Conservation (phyloP, 2,329 filamentous ascomycete species). For the Hymenoscyphus fraxineus region DNA sequence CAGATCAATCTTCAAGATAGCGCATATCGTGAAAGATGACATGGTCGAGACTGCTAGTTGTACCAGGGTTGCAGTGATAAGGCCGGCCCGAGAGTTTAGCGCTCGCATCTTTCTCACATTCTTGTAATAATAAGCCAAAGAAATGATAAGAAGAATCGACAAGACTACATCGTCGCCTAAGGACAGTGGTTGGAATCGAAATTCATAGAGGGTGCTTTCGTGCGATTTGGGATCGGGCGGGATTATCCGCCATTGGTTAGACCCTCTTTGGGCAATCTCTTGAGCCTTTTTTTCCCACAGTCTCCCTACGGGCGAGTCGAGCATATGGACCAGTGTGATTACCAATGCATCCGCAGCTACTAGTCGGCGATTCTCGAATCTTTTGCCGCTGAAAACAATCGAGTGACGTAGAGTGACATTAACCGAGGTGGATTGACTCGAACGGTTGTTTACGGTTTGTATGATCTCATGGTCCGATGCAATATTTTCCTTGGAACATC, state of each 20-base stretch:
- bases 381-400: conserved; percentile 79
- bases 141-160: conserved; percentile 60
- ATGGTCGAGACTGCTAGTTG: conserved; percentile 71
- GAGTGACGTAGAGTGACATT: conserved; percentile 74
- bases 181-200: conserved; percentile 73
- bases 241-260: conserved; percentile 61
- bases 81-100: conserved; percentile 70
- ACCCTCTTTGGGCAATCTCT: conserved; percentile 46
- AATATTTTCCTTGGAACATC: conserved; percentile 58
- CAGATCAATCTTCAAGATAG: conserved; percentile 69
- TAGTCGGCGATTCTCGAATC: conserved; percentile 63
- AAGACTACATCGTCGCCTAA: conserved; percentile 61
- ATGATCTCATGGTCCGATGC: conserved; percentile 60
- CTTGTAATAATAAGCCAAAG: conserved; percentile 60
- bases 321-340: conserved; percentile 68
- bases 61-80: conserved; percentile 65
- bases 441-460: conserved; percentile 63
- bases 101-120: conserved; percentile 67
- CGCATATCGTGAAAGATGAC: conserved; percentile 77
- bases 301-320: conserved; percentile 59
- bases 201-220: conserved; percentile 67
- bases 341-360: conserved; percentile 74
- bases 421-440: conserved; percentile 59
- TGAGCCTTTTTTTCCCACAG: conserved; percentile 62
- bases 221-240: conserved; percentile 52